phyloP scores from a whole-genome alignment of 192 early-diverging fungal genomes.

The Dimargaris xerosporica region DNA sequence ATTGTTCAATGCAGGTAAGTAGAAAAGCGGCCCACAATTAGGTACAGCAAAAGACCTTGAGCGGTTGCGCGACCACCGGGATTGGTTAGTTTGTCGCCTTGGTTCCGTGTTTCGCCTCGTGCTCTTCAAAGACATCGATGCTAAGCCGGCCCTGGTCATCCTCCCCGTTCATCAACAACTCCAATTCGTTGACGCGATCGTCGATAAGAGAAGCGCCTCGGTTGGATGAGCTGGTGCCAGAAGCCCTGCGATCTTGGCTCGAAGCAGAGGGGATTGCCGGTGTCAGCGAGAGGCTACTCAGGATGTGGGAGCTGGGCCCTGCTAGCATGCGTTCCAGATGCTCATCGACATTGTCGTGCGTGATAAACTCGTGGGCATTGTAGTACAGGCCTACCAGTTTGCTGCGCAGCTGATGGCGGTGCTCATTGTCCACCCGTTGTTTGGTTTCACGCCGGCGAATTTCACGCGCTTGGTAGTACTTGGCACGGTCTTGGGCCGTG shows the following conservation, averaged over 20 bases:
- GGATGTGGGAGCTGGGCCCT: background rate
- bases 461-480: background rate
- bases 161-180: background rate
- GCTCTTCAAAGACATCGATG: background rate
- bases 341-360: background rate
- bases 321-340: slow-evolving; percentile 1
- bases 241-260: too few species aligned
- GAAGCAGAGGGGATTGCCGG: background rate
- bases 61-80: too few species aligned
- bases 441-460: background rate
- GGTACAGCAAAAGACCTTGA: too few species aligned
- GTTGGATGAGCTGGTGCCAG: too few species aligned
- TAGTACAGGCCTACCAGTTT: slow-evolving; percentile 4
- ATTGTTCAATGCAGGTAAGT: too few species aligned
- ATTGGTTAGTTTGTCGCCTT: too few species aligned
- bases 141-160: background rate
- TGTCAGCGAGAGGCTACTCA: background rate
- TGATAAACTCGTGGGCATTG: slow-evolving; percentile 6
- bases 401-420: background rate
- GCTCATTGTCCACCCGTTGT: background rate
- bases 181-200: background rate
- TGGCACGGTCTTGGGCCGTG: background rate
- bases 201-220: too few species aligned
- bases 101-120: too few species aligned
- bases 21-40: too few species aligned